Conservation (phyloP, 1,139 yeast genomes). For the Hansenula lynferdii region DNA sequence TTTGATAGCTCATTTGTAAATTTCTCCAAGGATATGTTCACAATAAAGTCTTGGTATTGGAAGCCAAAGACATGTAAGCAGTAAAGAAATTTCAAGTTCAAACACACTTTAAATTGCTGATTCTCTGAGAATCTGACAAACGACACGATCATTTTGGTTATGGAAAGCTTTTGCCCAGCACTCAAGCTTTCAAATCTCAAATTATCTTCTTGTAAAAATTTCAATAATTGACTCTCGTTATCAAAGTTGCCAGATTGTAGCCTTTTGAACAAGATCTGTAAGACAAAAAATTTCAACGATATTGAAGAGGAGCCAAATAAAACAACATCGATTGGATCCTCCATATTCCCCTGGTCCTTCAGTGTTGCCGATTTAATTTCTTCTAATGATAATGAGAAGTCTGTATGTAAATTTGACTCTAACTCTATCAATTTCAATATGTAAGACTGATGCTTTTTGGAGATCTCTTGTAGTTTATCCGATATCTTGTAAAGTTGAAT, state of each 20-base stretch:
- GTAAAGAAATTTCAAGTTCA: constrained; percentile 18
- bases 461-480: constrained; percentile 5
- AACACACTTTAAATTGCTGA: constrained; percentile 12
- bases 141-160: constrained; percentile 16
- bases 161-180: constrained; percentile 9
- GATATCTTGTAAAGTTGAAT: constrained; percentile 13
- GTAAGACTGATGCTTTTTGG: constrained; percentile 15
- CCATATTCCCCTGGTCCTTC: not conserved
- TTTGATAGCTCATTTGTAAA: constrained; percentile 7
- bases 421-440: constrained; percentile 19
- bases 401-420: constrained; percentile 11
- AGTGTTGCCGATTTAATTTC: constrained; percentile 7
- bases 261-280: constrained; percentile 17
- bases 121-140: constrained; percentile 13
- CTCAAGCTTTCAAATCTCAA: not conserved
- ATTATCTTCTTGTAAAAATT: constrained; percentile 10
- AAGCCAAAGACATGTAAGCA: constrained; percentile 11
- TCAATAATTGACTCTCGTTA: constrained; percentile 3
- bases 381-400: constrained; percentile 5
- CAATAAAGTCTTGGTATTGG: constrained; percentile 12
- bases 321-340: constrained; percentile 1
- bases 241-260: constrained; percentile 12
- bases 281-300: constrained; percentile 13
- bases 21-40: constrained; percentile 9
- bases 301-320: constrained; percentile 2